Base-by-base conservation (phyloP, 257 asterid species). In the Catharanthus roseus region DNA sequence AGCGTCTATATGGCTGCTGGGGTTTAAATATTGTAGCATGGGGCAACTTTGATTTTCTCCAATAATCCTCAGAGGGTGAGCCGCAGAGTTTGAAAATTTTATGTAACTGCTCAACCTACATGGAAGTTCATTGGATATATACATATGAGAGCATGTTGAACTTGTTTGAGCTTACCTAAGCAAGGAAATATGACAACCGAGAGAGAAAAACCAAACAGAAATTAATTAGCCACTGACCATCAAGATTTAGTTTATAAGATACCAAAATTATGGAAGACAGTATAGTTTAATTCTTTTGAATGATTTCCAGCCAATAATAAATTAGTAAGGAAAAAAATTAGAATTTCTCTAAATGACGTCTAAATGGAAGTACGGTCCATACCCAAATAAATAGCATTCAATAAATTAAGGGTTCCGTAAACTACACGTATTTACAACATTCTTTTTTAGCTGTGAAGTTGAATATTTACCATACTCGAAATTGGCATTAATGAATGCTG, bases 1-100 rank as follows among this genome's bases (percentile, higher is more conserved):
- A 83, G 10, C 96, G 89, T 73, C 81, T 86, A 79, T 95, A 95
- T 64, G 97, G 96, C 79, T 88, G 96, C 75, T 86, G 96, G 69
- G 99, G 99, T 83, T 95, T 95, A 82, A 95, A 95, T 69, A 91
- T 91, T 29, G 99, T 91, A 60, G 97, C 90, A 82, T 95, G 88
- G 15, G 99, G 97, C 81, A 95, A 85, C 85, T 86, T 89, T 18
- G 99, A 88, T 77, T 89, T 95, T 82, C 84, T 88, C 99, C 99
- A 95, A 72, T 91, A 91, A 77, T 95, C 99, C 82, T 95, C 99
- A 1, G 89, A 85, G 21, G 99, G 99, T 21, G 99, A 95, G 41
- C 99, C 99, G 73, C 99, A 95, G 58, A 95, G 96, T 82, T 95
- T 95, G 83, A 95, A 95, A 71, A 95, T 95, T 77, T 95, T 95